Base-by-base conservation (phyloP, 148 eudicot species). In the Polygonum maritimum region DNA sequence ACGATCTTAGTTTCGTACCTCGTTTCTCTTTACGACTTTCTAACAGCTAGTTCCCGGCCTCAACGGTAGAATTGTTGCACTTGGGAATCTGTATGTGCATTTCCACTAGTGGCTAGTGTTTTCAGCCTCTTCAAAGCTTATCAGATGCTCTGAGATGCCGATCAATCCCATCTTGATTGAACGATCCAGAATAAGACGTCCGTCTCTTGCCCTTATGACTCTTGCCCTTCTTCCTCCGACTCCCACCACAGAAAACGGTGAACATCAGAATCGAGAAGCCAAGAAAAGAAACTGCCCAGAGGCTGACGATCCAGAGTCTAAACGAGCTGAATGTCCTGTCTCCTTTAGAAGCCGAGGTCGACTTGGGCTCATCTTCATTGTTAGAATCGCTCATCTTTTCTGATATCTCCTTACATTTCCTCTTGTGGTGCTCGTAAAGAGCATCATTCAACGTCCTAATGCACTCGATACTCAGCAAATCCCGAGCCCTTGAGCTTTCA, bases 401-500 rank as follows among this genome's bases (percentile, higher is more conserved):
- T 39, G 47, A n/a, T 18, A 38, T 14, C 22, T 1, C 3, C 6
- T 3, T 15, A 14, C 75, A 72, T 44, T 72, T 44, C 35, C 31
- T 72, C 75, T 72, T 72, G 38, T 72, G 75, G 75, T 72, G 75
- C 35, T 41, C 35, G 40, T 19, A 21, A 15, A 67, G 54, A 72
- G 75, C 75, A n/a, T 45, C 52, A 35, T 72, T 72, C 8, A 72
- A 26, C 54, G 54, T 72, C 54, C 52, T 41, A 19, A 72, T n/a
- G 35, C 75, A 72, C 75, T 72, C 75, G 36, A 72, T 48, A 33
- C 75, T 72, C 52, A 72, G 21, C 75, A 72, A 41, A n/a, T 72
- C 75, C 5, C 22, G 39, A 0, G 49, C 75, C 31, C 75, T 33
- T 13, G 19, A 4, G 51, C 38, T 48, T 26, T 45, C 75, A 36